Evolutionary conservation across 1,284 basidiomycete genomes (phyloP).

Genomic region (Sanghuangporus weigelae): DNA sequence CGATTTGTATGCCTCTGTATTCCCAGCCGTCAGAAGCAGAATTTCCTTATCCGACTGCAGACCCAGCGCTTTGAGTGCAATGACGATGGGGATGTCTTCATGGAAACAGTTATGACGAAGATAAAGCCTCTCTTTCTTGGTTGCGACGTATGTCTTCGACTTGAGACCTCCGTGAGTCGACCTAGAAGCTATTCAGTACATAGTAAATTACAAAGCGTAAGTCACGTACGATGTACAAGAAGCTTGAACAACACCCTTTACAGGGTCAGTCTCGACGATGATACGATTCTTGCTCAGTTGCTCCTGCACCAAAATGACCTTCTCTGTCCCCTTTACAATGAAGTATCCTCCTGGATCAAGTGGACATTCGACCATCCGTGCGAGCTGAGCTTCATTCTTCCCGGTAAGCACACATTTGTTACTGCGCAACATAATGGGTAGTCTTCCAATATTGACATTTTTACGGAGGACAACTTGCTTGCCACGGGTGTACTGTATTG

Average conservation of each 20-base stretch:
- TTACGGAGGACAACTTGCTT: conserved; percentile 81
- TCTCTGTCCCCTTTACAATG: conserved; percentile 98
- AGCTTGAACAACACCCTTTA: conserved; percentile 91
- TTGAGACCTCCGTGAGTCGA: conserved; percentile 97
- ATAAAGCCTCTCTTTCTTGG: conserved; percentile 92
- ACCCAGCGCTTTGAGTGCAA: conserved; percentile 95
- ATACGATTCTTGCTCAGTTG: conserved; percentile 99
- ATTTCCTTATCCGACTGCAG: conserved; percentile 99
- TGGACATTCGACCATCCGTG: conserved; percentile 94
- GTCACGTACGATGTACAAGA: conserved; percentile 88
- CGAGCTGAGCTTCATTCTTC: conserved; percentile 76
- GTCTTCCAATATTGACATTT: conserved; percentile 85
- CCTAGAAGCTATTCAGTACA: conserved; percentile 34
- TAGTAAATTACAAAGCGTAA: conserved; percentile 1
- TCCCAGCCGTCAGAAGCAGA: conserved; percentile 90
- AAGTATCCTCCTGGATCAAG: conserved; percentile 99
- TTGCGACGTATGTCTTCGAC: conserved; percentile 97
- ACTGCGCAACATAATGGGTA: conserved; percentile 97
- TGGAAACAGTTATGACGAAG: conserved; percentile 98
- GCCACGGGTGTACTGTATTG: conserved; percentile 93
- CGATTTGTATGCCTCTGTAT: conserved; percentile 84
- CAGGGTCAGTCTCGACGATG: conserved; percentile 91
- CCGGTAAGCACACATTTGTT: conserved; percentile 90
- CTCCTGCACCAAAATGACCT: conserved; percentile 99
- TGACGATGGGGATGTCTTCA: conserved; percentile 94